These are phyloP conservation scores for Piper betle DNA, from an alignment of 164 flowering plant genomes.

Conservation along the genomic window DNA sequence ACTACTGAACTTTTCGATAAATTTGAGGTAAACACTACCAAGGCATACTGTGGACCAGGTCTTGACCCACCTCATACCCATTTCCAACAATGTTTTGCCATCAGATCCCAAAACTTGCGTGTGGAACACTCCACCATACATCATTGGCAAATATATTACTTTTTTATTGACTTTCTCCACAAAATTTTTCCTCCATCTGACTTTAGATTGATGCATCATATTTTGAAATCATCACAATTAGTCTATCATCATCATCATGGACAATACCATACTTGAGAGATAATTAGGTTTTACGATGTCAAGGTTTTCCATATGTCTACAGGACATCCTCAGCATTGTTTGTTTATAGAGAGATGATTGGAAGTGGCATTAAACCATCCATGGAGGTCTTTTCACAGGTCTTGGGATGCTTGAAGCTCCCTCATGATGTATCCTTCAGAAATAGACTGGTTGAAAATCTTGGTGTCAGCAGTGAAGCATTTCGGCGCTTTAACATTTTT, in stretches of 20 bases:
- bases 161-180: background rate
- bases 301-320: slow-evolving; percentile 9
- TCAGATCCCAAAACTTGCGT: no score
- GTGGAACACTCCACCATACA: no score
- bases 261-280: background rate
- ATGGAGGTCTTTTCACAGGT: slow-evolving; percentile 59
- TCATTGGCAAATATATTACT: background rate
- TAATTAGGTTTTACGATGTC: background rate
- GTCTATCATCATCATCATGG: background rate
- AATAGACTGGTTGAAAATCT: slow-evolving; percentile 51
- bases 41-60: no score
- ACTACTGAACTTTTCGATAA: no score
- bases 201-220: background rate
- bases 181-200: no score
- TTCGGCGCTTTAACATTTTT: slow-evolving; percentile 35
- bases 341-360: slow-evolving; percentile 60
- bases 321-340: slow-evolving; percentile 73
- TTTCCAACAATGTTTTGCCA: no score
- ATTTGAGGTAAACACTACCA: no score
- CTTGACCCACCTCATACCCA: no score
- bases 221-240: no score
- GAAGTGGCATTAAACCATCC: slow-evolving; percentile 44
- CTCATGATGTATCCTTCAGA: slow-evolving; percentile 48
- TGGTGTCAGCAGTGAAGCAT: slow-evolving; percentile 31
- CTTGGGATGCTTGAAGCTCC: slow-evolving; percentile 76